Evolutionary conservation across 176 grass and related monocot species (phyloP).

Genomic region (Cocos nucifera): DNA sequence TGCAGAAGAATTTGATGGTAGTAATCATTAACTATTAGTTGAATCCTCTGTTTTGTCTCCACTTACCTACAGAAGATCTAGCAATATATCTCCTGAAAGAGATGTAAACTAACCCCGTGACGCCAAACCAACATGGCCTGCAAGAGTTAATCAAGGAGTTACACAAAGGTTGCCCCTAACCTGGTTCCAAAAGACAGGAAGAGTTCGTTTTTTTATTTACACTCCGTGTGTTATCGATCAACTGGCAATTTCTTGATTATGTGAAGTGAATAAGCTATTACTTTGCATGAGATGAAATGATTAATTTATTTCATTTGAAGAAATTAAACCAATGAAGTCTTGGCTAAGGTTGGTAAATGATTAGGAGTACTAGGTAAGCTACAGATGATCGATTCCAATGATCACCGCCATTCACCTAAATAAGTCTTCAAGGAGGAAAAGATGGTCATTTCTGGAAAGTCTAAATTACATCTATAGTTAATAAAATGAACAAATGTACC

Average conservation of each 20-base stretch:
- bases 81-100: neutral
- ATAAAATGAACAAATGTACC: too few relatives aligned
- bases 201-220: neutral
- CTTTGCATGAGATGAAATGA: too few relatives aligned
- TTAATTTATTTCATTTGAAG: too few relatives aligned
- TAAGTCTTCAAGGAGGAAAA: neutral
- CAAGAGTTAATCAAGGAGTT: neutral
- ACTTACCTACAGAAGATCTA: too few relatives aligned
- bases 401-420: neutral
- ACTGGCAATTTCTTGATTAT: too few relatives aligned
- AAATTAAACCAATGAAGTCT: too few relatives aligned
- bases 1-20: too few relatives aligned
- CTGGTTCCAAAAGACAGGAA: neutral
- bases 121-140: neutral
- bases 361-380: neutral
- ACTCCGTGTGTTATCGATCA: neutral
- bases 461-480: neutral
- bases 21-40: too few relatives aligned
- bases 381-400: neutral
- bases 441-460: neutral
- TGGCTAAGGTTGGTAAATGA: too few relatives aligned
- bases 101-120: constrained; percentile 6
- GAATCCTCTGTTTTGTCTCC: too few relatives aligned
- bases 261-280: neutral
- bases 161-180: neutral